Base-by-base conservation (phyloP, 345 rosid species). In the Hibiscus tridactylites region DNA sequence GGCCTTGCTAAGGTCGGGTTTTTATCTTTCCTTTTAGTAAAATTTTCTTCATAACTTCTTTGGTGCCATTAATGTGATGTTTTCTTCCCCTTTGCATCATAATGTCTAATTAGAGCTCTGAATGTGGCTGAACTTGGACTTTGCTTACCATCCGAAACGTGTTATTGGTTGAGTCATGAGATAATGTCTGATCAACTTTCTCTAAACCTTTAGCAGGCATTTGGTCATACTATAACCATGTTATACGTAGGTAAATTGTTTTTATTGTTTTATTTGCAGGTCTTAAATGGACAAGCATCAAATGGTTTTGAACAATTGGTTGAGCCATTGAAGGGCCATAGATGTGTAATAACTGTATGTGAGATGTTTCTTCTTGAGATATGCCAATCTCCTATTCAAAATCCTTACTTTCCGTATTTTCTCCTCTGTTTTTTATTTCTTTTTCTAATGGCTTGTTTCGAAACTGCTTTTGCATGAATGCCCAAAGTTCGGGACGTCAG, bases 311-410 rank as follows among this genome's bases (percentile, higher is more conserved):
- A 73, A 47, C 71, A 61, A 65, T 50, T 81, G 74, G 49, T 76
- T 5, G 71, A 76, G 60, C 75, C 71, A 3, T 71, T 81, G 16
- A 73, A 67, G 13, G 19, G 64, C 44, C 84, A 81, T 12, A 78
- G 79, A 78, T 78, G 84, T 49, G 84, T 70, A 16, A 66, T 81
- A 56, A 78, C 78, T 33, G 79, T 78, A 78, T 11, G 79, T 70
- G n/a, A 37, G 49, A 56, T 68, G 37, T 29, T 71, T 46, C 31
- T 54, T 62, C 31, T 69, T 46, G 29, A 12, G 21, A 28, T 53
- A 53, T 44, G 28, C 28, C 26, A 26, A 46, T 70, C 70, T 62
- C 65, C 46, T 10, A 62, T 28, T 61, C 19, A 42, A 52, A 61
- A 10, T 39, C 53, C 29, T 61, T 11, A 49, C n/a, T 54, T 24